Conservation (phyloP, 2,329 filamentous ascomycete genomes). For the Exserohilum rostratum region DNA sequence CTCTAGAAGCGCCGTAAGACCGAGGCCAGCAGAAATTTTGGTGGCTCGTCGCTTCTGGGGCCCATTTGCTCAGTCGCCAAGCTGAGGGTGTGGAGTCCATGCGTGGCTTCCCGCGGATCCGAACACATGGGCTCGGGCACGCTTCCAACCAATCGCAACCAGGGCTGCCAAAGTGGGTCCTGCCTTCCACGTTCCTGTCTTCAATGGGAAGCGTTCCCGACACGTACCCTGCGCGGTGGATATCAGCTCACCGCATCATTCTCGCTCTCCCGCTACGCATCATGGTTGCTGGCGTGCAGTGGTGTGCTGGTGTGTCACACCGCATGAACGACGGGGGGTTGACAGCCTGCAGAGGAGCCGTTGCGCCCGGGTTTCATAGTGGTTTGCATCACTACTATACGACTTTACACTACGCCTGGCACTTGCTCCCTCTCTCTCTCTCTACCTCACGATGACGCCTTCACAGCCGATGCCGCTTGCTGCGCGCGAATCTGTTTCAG, state of each 20-base stretch:
- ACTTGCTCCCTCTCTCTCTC: too few species aligned
- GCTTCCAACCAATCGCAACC: conserved; percentile 12
- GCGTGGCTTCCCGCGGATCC: conserved; percentile 18
- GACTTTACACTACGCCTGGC: background rate
- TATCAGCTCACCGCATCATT: conserved; percentile 14
- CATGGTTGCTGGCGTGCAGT: background rate
- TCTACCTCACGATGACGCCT: conserved; percentile 4
- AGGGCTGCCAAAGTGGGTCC: background rate
- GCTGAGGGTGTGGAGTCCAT: conserved; percentile 6
- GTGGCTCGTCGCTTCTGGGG: conserved; percentile 7
- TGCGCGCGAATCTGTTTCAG: conserved; percentile 51
- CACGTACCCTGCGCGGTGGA: conserved; percentile 4
- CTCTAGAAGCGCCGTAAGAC: conserved; percentile 5
- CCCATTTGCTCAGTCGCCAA: conserved; percentile 6
- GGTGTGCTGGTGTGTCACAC: conserved; percentile 15
- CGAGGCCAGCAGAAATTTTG: conserved; percentile 16
- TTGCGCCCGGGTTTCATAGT: conserved; percentile 5
- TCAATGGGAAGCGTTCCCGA: conserved; percentile 9
- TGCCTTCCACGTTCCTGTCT: conserved; percentile 2
- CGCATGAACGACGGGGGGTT: conserved; percentile 10
- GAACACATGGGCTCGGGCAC: conserved; percentile 13
- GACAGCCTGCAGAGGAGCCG: background rate
- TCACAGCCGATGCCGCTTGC: conserved; percentile 38
- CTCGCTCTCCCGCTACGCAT: conserved; percentile 1
- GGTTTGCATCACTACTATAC: conserved; percentile 4